Evolutionary conservation across 805 yeast species (phyloP), one percentile per base, ranked within the genome.

Genomic region (Starmerella floricola): DNA sequence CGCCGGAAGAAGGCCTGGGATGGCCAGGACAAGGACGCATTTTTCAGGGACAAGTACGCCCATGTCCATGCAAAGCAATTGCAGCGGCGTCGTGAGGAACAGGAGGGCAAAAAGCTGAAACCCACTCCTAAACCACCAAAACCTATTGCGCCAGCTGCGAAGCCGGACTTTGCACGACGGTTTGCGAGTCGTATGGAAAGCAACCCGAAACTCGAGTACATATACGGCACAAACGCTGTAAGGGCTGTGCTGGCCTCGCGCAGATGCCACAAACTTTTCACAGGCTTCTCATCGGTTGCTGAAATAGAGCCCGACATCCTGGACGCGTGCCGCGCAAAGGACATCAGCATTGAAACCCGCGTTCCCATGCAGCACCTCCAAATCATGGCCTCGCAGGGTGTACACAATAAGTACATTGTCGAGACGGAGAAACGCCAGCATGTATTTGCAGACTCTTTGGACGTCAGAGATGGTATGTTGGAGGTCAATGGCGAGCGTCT

Each of bases 371-470:
- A 73, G 49, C 76, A 73, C 24, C 60, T 85, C 51, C 78, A 81
- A 52, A 56, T 64, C 6, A 57, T 82, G 52, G 69, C 85, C 19
- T 66, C 71, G 23, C 72, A 76, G 51, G 87, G 77, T 6, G 83
- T 81, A 11, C 94, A 85, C 62, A 85, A 86, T 59, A 88, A 88
- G 15, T 68, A 76, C 21, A 88, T 81, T 1, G 55, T 83, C 38
- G 84, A 79, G 54, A 72, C 88, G 0, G 72, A 72, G 47, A 74
- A 76, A 6, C 53, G 78, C 1, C 48, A 60, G 38, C 52, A 64
- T 47, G 46, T 67, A 49, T n/a, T n/a, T 6, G 43, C 42, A 10
- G 51, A 54, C 19, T 47, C 51, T 26, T 42, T 51, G 11, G 59
- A 51, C 21, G 44, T 47, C 2, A n/a, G n/a, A n/a, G n/a, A n/a